Evolutionary conservation across 2,329 filamentous ascomycete species (phyloP).

Genomic region (Venturia effusa): DNA sequence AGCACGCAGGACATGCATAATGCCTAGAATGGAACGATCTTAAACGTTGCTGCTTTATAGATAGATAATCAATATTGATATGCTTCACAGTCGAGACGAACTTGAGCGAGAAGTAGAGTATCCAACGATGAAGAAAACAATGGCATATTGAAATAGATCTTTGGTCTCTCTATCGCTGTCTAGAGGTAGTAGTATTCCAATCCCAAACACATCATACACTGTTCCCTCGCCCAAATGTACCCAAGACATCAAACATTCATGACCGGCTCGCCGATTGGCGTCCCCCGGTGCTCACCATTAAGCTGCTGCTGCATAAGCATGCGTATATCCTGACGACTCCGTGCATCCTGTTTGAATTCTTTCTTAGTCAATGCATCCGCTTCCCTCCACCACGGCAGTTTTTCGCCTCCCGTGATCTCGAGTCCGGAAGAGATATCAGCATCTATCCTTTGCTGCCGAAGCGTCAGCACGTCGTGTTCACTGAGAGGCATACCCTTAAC

Average conservation of each 20-base stretch:
- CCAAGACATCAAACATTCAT: neutral
- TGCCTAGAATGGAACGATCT: no score
- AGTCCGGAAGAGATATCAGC: neutral
- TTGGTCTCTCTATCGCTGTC: neutral
- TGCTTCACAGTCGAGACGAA: no score
- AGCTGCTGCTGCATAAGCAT: neutral
- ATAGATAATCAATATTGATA: no score
- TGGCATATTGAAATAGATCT: neutral
- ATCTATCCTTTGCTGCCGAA: neutral
- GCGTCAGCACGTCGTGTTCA: neutral
- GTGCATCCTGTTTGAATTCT: neutral
- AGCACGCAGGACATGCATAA: no score
- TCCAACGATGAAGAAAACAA: no score
- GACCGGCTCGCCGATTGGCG: neutral
- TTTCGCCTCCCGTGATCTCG: neutral
- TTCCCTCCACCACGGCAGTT: slow-evolving; percentile 1
- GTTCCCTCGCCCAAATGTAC: neutral
- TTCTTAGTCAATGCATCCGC: neutral
- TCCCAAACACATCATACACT: neutral
- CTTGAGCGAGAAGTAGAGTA: no score
- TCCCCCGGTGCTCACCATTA: neutral
- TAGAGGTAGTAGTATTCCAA: neutral
- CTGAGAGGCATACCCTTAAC: neutral
- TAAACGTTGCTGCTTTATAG: no score
- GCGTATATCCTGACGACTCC: neutral